Percentiles rank a stretch among this genome's conserved stretches.
phyloP scores from a whole-genome alignment of 2,329 filamentous ascomycete species.

The Diaporthe sp. region DNA sequence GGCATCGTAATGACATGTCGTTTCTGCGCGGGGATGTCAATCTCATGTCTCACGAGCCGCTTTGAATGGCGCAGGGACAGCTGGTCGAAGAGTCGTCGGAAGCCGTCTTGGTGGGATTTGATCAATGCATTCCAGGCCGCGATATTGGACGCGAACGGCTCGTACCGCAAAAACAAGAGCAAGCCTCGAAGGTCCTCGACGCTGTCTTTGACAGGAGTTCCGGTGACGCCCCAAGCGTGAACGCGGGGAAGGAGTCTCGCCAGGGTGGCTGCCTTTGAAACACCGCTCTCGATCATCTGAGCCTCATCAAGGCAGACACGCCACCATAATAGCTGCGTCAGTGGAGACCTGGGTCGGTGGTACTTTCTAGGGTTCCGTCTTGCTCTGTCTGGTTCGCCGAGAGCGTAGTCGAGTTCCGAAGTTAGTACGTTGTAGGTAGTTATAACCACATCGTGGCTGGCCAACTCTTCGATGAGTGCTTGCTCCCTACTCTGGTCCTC shows the following conservation, averaged over 20 bases:
- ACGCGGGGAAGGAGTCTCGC: slow-evolving; percentile 83
- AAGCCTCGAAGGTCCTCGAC: slow-evolving; percentile 78
- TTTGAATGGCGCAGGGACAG: slow-evolving; percentile 91
- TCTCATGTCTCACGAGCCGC: slow-evolving; percentile 79
- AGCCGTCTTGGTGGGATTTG: slow-evolving; percentile 68
- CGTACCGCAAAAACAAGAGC: slow-evolving; percentile 81
- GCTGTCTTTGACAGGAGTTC: slow-evolving; percentile 84
- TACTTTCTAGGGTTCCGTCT: slow-evolving; percentile 75
- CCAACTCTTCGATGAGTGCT: slow-evolving; percentile 56
- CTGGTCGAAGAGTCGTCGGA: slow-evolving; percentile 74
- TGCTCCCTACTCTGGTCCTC: slow-evolving; percentile 51
- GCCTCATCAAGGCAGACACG: slow-evolving; percentile 81
- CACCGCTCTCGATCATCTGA: slow-evolving; percentile 93
- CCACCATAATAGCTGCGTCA: slow-evolving; percentile 90
- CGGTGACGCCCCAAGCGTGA: slow-evolving; percentile 93
- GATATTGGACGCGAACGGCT: slow-evolving; percentile 76
- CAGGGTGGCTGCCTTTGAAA: slow-evolving; percentile 84
- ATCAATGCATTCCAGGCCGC: slow-evolving; percentile 77
- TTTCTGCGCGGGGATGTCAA: slow-evolving; percentile 83
- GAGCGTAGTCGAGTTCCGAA: slow-evolving; percentile 81
- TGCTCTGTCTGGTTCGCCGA: slow-evolving; percentile 74
- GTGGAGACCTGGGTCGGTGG: slow-evolving; percentile 75
- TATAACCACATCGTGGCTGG: slow-evolving; percentile 67
- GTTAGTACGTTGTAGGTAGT: slow-evolving; percentile 79
- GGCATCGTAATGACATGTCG: slow-evolving; percentile 89